These are phyloP conservation scores for Ophiostoma australiae DNA, from an alignment of 2,329 filamentous ascomycete genomes.

Conservation along the genomic window DNA sequence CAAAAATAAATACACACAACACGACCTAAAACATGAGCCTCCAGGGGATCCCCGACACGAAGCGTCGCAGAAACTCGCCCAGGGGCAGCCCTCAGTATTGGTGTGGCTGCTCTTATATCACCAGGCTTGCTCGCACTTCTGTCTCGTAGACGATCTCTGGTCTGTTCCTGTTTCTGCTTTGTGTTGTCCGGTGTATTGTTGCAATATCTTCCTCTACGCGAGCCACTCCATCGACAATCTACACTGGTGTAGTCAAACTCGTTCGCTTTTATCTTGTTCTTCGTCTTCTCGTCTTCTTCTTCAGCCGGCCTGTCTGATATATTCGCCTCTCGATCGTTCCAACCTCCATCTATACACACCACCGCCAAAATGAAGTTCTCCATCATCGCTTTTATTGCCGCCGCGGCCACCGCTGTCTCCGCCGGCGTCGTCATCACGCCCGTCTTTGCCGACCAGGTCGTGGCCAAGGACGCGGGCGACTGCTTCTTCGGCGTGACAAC, in stretches of 20 bases:
- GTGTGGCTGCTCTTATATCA: slow-evolving; percentile 1
- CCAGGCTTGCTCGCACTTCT: background rate
- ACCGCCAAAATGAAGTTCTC: slow-evolving; percentile 39
- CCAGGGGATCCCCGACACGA: slow-evolving; percentile 7
- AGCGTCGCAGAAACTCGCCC: slow-evolving; percentile 11
- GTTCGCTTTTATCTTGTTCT: background rate
- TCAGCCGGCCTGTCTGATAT: background rate
- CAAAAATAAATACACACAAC: background rate
- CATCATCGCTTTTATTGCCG: slow-evolving; percentile 39
- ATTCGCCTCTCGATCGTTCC: background rate
- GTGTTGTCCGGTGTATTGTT: background rate
- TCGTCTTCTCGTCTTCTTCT: background rate
- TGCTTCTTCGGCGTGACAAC: slow-evolving; percentile 55
- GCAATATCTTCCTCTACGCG: background rate
- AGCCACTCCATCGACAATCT: background rate
- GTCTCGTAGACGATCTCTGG: background rate
- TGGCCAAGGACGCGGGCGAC: slow-evolving; percentile 45
- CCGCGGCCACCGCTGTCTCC: slow-evolving; percentile 43
- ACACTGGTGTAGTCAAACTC: slow-evolving; percentile 3
- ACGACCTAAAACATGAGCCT: background rate
- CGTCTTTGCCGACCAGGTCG: slow-evolving; percentile 47
- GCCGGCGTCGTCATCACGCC: slow-evolving; percentile 55
- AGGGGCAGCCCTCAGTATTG: background rate
- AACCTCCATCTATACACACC: background rate
- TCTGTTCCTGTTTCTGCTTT: background rate